A percentile compares a stretch with the other conserved stretches of the same genome.
These are phyloP conservation scores for Viridothelium virens DNA, from an alignment of 495 filamentous ascomycete species.

Conservation along the genomic window DNA sequence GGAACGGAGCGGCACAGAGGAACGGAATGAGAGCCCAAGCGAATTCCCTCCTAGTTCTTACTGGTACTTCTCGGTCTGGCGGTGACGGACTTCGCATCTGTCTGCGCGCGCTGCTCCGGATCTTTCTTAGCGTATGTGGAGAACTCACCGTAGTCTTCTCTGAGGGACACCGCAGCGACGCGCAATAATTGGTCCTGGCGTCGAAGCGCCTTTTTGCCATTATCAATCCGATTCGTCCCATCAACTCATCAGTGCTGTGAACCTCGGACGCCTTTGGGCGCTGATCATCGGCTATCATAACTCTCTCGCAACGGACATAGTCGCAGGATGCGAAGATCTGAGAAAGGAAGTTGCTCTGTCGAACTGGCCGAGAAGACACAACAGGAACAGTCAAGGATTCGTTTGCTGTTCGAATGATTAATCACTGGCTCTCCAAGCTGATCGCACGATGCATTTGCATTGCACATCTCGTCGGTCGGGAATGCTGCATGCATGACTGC, in stretches of 20 bases:
- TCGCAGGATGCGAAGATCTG: background rate
- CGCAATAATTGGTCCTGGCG: background rate
- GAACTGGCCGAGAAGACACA: too few species aligned
- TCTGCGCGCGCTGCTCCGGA: background rate
- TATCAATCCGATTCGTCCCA: too few species aligned
- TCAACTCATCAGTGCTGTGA: background rate
- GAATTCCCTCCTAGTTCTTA: too few species aligned
- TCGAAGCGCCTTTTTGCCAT: background rate
- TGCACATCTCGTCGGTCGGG: too few species aligned
- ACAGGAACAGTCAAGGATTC: too few species aligned
- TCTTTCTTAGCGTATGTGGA: constrained; percentile 7
- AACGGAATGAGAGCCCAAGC: too few species aligned
- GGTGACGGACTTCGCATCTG: background rate
- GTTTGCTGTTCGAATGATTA: too few species aligned
- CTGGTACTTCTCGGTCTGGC: background rate
- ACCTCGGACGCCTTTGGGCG: background rate
- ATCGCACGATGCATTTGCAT: too few species aligned
- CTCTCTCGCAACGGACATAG: background rate
- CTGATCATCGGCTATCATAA: background rate
- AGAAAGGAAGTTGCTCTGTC: too few species aligned
- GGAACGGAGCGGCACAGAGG: background rate
- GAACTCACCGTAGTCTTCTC: background rate
- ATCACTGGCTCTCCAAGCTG: too few species aligned
- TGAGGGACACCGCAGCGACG: background rate
- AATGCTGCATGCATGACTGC: too few species aligned